These are phyloP conservation scores for Pleurotus tuber-regium DNA, from an alignment of 768 basidiomycete genomes.

Conservation along the genomic window DNA sequence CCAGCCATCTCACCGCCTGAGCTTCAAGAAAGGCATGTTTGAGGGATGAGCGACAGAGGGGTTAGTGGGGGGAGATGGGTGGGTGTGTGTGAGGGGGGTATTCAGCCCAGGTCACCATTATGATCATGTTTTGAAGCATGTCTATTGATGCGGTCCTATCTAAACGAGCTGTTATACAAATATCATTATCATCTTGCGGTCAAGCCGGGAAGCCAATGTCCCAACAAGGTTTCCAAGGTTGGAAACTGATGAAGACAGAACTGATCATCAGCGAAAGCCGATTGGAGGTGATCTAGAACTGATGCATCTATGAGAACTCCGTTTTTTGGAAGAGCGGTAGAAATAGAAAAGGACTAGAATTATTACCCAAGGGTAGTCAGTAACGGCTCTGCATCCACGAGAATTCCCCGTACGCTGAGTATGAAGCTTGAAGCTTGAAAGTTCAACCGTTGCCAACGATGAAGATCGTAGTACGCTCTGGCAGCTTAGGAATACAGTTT, in stretches of 20 bases:
- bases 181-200: neutral
- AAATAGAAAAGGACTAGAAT: no score
- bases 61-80: neutral
- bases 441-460: no score
- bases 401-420: no score
- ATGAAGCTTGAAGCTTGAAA: no score
- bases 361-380: no score
- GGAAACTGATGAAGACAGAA: neutral
- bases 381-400: no score
- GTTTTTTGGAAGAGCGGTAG: no score
- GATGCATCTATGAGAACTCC: no score
- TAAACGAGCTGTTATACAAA: neutral
- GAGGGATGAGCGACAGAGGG: neutral
- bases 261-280: no score
- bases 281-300: no score
- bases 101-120: neutral
- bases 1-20: constrained; percentile 1
- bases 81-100: neutral
- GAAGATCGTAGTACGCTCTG: neutral
- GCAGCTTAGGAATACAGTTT: neutral
- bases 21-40: neutral
- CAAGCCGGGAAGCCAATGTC: neutral
- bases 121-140: neutral
- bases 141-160: neutral
- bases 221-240: neutral